phyloP scores from a whole-genome alignment of 495 filamentous ascomycete genomes.

The Tirmania nivea region DNA sequence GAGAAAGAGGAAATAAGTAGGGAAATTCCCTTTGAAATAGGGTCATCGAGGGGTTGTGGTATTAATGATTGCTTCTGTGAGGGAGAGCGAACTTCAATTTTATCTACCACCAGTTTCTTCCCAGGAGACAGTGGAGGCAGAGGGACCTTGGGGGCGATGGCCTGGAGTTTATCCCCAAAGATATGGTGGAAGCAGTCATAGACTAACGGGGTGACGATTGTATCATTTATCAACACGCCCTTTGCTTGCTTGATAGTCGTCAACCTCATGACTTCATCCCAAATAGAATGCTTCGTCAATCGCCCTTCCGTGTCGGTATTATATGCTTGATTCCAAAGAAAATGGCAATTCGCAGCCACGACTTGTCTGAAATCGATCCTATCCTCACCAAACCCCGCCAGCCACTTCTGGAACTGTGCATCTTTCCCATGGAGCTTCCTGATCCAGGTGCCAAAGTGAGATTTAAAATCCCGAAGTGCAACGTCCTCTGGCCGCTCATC shows the following conservation, averaged over 20 bases:
- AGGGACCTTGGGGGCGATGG: neutral
- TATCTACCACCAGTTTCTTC: neutral
- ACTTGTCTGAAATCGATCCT: slow-evolving; percentile 34
- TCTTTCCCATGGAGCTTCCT: slow-evolving; percentile 21
- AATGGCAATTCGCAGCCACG: slow-evolving; percentile 34
- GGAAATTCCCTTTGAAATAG: neutral
- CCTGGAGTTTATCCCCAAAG: slow-evolving; percentile 31
- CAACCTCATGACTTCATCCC: slow-evolving; percentile 12
- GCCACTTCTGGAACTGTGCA: slow-evolving; percentile 28
- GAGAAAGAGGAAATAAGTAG: too few relatives aligned
- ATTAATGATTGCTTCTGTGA: neutral
- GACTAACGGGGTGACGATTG: slow-evolving; percentile 46
- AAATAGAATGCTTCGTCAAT: slow-evolving; percentile 18
- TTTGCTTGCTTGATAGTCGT: slow-evolving; percentile 8
- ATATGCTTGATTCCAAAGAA: slow-evolving; percentile 39
- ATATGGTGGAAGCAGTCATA: slow-evolving; percentile 40
- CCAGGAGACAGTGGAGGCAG: neutral
- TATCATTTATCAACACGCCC: slow-evolving; percentile 20
- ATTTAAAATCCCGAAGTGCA: slow-evolving; percentile 30
- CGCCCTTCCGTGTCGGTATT: slow-evolving; percentile 11
- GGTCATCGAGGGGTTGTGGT: neutral
- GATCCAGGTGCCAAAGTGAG: slow-evolving; percentile 34
- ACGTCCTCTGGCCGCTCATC: slow-evolving; percentile 20
- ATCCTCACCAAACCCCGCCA: slow-evolving; percentile 20
- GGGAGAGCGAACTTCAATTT: neutral